Conservation (phyloP, 2,329 filamentous ascomycete genomes). For the Pseudogymnoascus sp. region DNA sequence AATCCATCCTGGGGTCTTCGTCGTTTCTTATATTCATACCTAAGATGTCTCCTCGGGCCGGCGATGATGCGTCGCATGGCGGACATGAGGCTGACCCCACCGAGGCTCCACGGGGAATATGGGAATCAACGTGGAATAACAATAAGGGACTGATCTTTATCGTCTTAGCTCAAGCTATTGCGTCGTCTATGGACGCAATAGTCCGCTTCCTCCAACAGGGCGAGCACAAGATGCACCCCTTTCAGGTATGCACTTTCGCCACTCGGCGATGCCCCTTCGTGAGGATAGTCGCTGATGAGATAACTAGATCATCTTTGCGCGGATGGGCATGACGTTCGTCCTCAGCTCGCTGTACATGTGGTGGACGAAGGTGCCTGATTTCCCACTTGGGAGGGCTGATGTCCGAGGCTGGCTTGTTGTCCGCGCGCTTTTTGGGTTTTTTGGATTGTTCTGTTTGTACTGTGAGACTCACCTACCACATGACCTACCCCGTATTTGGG, state of each 20-base stretch:
- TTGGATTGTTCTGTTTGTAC: constrained; percentile 60
- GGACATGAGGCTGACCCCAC: background rate
- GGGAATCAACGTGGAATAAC: constrained; percentile 43
- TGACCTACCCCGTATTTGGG: background rate
- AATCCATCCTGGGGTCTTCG: background rate
- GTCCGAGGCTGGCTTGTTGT: constrained; percentile 60
- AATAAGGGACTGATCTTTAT: constrained; percentile 71
- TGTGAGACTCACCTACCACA: constrained; percentile 15
- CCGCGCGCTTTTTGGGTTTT: constrained; percentile 63
- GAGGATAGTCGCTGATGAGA: background rate
- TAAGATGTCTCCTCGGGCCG: background rate
- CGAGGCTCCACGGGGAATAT: background rate
- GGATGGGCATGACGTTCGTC: constrained; percentile 24
- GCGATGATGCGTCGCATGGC: background rate
- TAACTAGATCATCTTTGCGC: constrained; percentile 30
- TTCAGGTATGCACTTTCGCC: constrained; percentile 53
- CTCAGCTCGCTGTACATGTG: constrained; percentile 57
- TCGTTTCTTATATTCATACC: background rate
- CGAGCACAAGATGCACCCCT: constrained; percentile 66
- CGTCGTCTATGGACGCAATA: constrained; percentile 75
- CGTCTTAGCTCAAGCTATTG: constrained; percentile 68
- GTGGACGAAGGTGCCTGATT: constrained; percentile 57
- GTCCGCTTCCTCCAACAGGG: constrained; percentile 69
- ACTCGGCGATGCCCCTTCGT: background rate
- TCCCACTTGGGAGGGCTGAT: constrained; percentile 59